phyloP scores from a whole-genome alignment of 345 rosid species.

The Linum lewisii region DNA sequence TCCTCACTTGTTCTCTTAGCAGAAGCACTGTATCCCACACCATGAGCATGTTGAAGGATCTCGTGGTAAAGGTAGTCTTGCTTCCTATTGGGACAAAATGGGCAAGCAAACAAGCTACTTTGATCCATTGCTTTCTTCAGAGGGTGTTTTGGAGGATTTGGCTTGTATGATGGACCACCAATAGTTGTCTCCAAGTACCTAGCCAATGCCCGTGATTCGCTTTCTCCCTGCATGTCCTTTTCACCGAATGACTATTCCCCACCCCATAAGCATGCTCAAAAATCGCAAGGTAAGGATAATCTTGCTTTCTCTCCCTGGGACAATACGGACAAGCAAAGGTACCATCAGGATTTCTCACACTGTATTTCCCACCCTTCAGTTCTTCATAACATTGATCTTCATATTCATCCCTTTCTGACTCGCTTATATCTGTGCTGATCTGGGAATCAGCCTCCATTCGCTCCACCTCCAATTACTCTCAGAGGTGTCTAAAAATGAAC shows the following conservation, averaged over 20 bases:
- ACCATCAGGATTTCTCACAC: conserved; percentile 44
- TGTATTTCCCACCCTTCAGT: conserved; percentile 57
- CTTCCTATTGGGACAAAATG: not conserved
- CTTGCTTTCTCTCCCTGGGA: conserved; percentile 53
- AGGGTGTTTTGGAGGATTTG: not conserved
- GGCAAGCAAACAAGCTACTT: not conserved
- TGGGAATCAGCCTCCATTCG: not conserved
- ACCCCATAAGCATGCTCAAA: conserved; percentile 97
- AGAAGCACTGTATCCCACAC: conserved; percentile 1
- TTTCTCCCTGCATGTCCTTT: conserved; percentile 61
- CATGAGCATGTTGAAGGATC: conserved; percentile 1
- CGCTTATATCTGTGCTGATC: conserved; percentile 27
- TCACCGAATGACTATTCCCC: conserved; percentile 48
- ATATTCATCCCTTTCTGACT: conserved; percentile 39
- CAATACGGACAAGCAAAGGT: conserved; percentile 73
- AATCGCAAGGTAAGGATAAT: conserved; percentile 55
- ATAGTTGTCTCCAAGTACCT: conserved; percentile 43
- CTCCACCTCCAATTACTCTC: not conserved
- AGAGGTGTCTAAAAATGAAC: not conserved
- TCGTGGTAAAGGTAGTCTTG: conserved; percentile 1
- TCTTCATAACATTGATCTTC: conserved; percentile 47
- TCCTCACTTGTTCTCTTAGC: not conserved
- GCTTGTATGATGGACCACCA: not conserved
- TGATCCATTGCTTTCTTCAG: not conserved
- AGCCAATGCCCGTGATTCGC: conserved; percentile 77